Conservation (phyloP, 441 rosid species). For the Bocquillonia castaneifolia region DNA sequence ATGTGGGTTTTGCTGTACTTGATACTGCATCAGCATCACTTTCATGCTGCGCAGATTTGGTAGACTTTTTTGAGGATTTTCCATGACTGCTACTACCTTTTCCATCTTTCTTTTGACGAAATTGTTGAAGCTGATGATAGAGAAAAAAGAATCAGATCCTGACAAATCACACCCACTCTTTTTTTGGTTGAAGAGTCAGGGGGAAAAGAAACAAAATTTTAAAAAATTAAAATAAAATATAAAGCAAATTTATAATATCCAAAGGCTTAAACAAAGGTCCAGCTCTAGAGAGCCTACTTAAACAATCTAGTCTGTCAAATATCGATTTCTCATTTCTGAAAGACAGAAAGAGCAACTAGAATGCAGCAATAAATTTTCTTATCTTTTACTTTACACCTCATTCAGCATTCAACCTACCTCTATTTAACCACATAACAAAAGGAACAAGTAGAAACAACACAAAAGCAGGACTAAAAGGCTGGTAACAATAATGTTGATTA, state of each 20-base stretch:
- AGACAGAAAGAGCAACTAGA: background rate
- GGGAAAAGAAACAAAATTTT: too few species aligned
- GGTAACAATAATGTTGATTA: background rate
- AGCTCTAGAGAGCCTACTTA: too few species aligned
- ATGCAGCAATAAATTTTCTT: background rate
- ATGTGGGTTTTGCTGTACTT: conserved; percentile 26
- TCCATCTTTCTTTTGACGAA: conserved; percentile 86
- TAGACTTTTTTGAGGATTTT: conserved; percentile 63
- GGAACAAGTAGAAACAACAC: background rate
- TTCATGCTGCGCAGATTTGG: conserved; percentile 57
- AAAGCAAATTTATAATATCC: too few species aligned
- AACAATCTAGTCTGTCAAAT: too few species aligned
- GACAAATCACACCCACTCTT: conserved; percentile 2
- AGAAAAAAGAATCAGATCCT: conserved; percentile 11
- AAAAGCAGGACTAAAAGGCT: background rate
- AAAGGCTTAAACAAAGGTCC: too few species aligned
- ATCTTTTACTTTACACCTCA: background rate
- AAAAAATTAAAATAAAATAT: too few species aligned
- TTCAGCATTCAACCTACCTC: background rate
- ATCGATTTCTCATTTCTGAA: too few species aligned
- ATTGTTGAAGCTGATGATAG: conserved; percentile 87
- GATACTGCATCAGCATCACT: conserved; percentile 42
- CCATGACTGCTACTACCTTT: conserved; percentile 77
- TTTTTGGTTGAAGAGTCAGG: background rate
- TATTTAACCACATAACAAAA: background rate